phyloP scores from a whole-genome alignment of 2,329 filamentous ascomycete species.

The Talaromyces sp. region DNA sequence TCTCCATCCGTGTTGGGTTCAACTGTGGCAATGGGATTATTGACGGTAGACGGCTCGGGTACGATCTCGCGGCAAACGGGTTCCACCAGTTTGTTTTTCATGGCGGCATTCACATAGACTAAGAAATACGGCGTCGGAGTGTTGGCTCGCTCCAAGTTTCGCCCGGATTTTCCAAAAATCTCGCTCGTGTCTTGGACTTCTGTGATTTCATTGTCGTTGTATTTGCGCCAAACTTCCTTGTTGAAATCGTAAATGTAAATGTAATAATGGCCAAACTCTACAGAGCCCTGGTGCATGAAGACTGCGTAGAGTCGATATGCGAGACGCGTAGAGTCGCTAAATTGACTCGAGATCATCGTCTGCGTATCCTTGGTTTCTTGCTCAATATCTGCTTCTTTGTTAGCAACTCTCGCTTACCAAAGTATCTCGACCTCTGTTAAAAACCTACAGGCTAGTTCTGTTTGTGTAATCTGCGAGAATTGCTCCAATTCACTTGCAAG shows the following conservation, averaged over 20 bases:
- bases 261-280: constrained; percentile 85
- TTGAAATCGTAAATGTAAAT: constrained; percentile 92
- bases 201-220: constrained; percentile 82
- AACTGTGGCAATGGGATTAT: neutral
- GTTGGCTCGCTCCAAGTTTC: constrained; percentile 53
- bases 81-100: constrained; percentile 55
- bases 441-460: constrained; percentile 42
- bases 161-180: constrained; percentile 61
- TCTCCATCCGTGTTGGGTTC: constrained; percentile 7
- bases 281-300: constrained; percentile 73
- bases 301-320: constrained; percentile 84
- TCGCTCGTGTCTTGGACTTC: constrained; percentile 59
- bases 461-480: constrained; percentile 39
- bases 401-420: neutral
- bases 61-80: constrained; percentile 48
- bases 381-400: constrained; percentile 22
- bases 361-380: constrained; percentile 47
- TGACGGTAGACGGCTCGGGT: neutral
- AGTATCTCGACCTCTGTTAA: neutral
- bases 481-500: constrained; percentile 40
- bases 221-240: constrained; percentile 77
- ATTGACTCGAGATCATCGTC: constrained; percentile 51
- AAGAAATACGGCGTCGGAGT: constrained; percentile 75
- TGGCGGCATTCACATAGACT: constrained; percentile 70
- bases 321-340: constrained; percentile 58